phyloP scores from a whole-genome alignment of 768 basidiomycete species.

The Rhizopogon sp. region DNA sequence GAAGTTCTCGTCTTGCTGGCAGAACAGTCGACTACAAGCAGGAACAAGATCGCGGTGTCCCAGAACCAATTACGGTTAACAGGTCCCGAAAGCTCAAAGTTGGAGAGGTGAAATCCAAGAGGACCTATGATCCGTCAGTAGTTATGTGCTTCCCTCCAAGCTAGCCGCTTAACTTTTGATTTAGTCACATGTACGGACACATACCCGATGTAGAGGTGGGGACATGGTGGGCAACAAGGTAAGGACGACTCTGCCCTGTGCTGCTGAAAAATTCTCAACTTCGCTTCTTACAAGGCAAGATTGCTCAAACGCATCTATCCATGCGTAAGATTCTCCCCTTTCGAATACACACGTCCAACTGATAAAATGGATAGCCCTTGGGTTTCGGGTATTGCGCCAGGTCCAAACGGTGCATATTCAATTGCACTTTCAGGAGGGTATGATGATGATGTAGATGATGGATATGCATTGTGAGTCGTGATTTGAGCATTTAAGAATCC shows the following conservation, averaged over 20 bases:
- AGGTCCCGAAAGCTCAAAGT: constrained; percentile 28
- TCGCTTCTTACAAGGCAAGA: constrained; percentile 31
- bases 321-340: constrained; percentile 58
- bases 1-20: constrained; percentile 63
- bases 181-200: constrained; percentile 70
- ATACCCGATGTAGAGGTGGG: constrained; percentile 81
- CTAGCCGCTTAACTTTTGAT: neutral
- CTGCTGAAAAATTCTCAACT: neutral
- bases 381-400: constrained; percentile 72
- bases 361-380: constrained; percentile 48
- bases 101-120: constrained; percentile 28
- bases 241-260: constrained; percentile 15
- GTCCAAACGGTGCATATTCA: constrained; percentile 71
- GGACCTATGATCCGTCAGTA: constrained; percentile 29
- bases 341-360: neutral
- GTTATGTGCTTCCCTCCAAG: constrained; percentile 12
- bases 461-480: constrained; percentile 71
- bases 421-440: constrained; percentile 89
- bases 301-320: constrained; percentile 76
- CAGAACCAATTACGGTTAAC: constrained; percentile 35
- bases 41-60: constrained; percentile 32
- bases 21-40: constrained; percentile 51
- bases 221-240: constrained; percentile 77
- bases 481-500: neutral
- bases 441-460: constrained; percentile 78